Conservation (phyloP, 2,329 filamentous ascomycete species). For the Arthrobotrys musiformis region DNA sequence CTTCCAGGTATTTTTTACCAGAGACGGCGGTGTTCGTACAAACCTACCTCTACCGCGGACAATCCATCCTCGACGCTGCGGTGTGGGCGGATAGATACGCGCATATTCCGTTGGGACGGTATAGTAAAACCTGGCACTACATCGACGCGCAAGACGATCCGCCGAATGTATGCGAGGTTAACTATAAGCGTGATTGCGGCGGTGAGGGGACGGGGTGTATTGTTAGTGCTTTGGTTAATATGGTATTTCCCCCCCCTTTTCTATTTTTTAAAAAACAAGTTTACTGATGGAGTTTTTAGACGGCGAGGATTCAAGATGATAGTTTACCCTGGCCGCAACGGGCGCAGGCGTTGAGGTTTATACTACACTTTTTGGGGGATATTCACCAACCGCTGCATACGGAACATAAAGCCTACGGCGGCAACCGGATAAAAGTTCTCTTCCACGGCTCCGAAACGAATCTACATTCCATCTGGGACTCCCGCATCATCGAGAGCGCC, state of each 20-base stretch:
- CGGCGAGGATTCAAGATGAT: slow-evolving; percentile 66
- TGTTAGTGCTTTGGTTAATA: slow-evolving; percentile 66
- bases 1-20: slow-evolving; percentile 70
- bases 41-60: slow-evolving; percentile 68
- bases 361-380: slow-evolving; percentile 76
- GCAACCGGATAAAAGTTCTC: slow-evolving; percentile 74
- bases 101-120: slow-evolving; percentile 73
- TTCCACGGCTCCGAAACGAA: slow-evolving; percentile 72
- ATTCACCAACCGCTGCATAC: slow-evolving; percentile 76
- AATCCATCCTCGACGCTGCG: slow-evolving; percentile 73
- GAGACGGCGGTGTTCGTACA: slow-evolving; percentile 71
- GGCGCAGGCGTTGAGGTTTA: slow-evolving; percentile 65
- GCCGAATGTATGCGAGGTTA: slow-evolving; percentile 69
- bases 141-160: slow-evolving; percentile 75
- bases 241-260: slow-evolving; percentile 47
- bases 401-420: slow-evolving; percentile 73
- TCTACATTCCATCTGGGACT: slow-evolving; percentile 79
- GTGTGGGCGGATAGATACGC: slow-evolving; percentile 75
- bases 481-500: slow-evolving; percentile 73
- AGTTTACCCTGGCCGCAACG: slow-evolving; percentile 65
- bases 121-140: slow-evolving; percentile 74
- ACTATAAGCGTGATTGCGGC: slow-evolving; percentile 70
- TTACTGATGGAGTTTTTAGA: slow-evolving; percentile 61
- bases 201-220: slow-evolving; percentile 70
- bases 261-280: slow-evolving; percentile 61